Percentiles rank a stretch among this genome's conserved stretches.
phyloP scores from a whole-genome alignment of 2,329 filamentous ascomycete species.

The Truncatella angustata region DNA sequence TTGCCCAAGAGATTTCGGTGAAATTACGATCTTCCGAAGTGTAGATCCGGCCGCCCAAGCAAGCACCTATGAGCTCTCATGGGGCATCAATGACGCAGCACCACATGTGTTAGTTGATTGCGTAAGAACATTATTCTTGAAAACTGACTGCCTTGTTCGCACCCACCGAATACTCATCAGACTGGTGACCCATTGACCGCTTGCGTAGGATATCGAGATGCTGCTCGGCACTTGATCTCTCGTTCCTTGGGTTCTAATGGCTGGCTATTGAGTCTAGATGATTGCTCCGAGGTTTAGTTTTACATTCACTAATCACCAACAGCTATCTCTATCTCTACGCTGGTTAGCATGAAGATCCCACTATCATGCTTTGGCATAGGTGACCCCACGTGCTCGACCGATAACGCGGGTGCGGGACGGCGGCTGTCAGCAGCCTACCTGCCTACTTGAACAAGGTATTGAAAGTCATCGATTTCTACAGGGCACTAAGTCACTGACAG shows the following conservation, averaged over 20 bases:
- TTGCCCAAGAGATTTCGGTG: background rate
- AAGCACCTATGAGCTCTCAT: too few species aligned
- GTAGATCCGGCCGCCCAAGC: background rate
- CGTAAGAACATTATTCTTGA: too few species aligned
- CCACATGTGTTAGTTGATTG: background rate
- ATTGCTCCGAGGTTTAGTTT: background rate
- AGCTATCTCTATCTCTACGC: background rate
- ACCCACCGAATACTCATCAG: too few species aligned
- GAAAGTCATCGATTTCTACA: background rate
- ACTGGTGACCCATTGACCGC: too few species aligned
- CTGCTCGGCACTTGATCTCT: too few species aligned
- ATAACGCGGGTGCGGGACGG: constrained; percentile 4
- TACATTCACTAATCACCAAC: background rate
- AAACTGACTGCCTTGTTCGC: too few species aligned
- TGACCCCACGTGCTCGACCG: constrained; percentile 3
- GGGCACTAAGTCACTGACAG: background rate
- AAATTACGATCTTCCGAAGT: background rate
- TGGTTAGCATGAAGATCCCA: background rate
- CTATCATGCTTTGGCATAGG: background rate
- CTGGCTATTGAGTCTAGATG: background rate
- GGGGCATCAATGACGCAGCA: background rate
- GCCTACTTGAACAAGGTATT: background rate
- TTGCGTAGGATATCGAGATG: too few species aligned
- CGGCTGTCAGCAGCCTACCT: constrained; percentile 5
- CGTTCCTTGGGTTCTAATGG: too few species aligned